Evolutionary conservation across 257 asterid species (phyloP).

Genomic region (Osmanthus fragrans): DNA sequence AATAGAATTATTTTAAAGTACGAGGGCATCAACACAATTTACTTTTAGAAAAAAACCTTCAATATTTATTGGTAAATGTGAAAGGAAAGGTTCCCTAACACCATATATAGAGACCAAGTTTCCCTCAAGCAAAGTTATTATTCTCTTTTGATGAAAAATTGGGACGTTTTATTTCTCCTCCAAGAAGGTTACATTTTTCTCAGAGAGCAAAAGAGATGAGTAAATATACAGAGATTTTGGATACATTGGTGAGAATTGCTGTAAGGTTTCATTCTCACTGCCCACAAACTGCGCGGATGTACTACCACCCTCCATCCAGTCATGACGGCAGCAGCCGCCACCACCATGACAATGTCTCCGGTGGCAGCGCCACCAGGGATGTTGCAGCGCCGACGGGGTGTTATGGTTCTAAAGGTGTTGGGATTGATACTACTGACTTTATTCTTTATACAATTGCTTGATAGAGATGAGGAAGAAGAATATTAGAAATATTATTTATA

Average conservation of each 20-base stretch:
- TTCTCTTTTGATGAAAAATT: slow-evolving; percentile 23
- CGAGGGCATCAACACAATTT: background rate
- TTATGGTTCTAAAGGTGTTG: slow-evolving; percentile 11
- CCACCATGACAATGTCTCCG: slow-evolving; percentile 13
- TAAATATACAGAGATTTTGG: slow-evolving; percentile 38
- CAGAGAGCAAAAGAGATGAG: slow-evolving; percentile 19
- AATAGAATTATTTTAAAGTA: background rate
- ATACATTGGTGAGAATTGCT: slow-evolving; percentile 37
- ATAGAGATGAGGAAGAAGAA: background rate
- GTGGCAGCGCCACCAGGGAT: background rate
- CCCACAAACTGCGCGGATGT: slow-evolving; percentile 45
- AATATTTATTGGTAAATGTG: background rate
- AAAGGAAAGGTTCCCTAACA: slow-evolving; percentile 9
- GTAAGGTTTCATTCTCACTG: slow-evolving; percentile 52
- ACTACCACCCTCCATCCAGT: slow-evolving; percentile 45
- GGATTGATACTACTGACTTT: background rate
- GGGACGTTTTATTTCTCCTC: slow-evolving; percentile 25
- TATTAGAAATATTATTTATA: too few species aligned
- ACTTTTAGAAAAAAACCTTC: too few species aligned
- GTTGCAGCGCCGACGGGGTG: slow-evolving; percentile 12
- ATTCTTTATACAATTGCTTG: background rate
- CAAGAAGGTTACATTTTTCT: background rate
- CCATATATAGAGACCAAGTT: slow-evolving; percentile 3
- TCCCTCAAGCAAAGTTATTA: background rate
- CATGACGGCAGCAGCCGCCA: slow-evolving; percentile 5